Conservation (phyloP, 2,329 filamentous ascomycete genomes). For the Talaromyces sp. region DNA sequence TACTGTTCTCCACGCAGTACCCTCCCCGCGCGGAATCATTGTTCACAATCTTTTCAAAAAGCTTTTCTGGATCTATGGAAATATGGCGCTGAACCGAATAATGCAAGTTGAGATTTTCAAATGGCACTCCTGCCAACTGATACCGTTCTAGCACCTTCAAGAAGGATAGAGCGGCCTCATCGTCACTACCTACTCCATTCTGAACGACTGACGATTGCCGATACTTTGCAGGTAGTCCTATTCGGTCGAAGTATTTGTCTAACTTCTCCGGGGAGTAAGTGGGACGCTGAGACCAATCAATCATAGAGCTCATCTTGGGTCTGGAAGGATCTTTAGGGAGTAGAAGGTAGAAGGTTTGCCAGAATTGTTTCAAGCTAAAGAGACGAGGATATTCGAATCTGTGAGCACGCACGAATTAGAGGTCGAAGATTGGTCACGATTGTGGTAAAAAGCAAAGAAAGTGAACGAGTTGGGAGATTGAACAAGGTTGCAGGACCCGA, state of each 20-base stretch:
- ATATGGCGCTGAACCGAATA: conserved; percentile 42
- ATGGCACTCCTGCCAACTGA: conserved; percentile 28
- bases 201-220: conserved; percentile 15
- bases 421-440: neutral
- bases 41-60: conserved; percentile 50
- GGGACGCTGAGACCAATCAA: conserved; percentile 11
- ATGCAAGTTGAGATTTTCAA: conserved; percentile 54
- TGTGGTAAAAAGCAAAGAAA: neutral
- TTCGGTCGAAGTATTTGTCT: conserved; percentile 20
- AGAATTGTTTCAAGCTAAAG: conserved; percentile 1
- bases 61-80: conserved; percentile 42
- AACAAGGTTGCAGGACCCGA: too few relatives aligned
- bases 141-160: conserved; percentile 20
- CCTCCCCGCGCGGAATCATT: conserved; percentile 38
- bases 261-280: conserved; percentile 15
- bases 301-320: neutral
- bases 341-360: neutral
- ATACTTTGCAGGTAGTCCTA: conserved; percentile 19
- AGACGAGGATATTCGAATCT: neutral
- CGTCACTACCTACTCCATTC: conserved; percentile 13
- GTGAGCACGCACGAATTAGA: neutral
- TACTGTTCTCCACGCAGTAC: conserved; percentile 56
- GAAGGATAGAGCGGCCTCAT: conserved; percentile 17
- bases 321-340: neutral
- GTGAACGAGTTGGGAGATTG: neutral